Conservation (phyloP, 2,329 filamentous ascomycete species). For the Colletotrichum sp. region DNA sequence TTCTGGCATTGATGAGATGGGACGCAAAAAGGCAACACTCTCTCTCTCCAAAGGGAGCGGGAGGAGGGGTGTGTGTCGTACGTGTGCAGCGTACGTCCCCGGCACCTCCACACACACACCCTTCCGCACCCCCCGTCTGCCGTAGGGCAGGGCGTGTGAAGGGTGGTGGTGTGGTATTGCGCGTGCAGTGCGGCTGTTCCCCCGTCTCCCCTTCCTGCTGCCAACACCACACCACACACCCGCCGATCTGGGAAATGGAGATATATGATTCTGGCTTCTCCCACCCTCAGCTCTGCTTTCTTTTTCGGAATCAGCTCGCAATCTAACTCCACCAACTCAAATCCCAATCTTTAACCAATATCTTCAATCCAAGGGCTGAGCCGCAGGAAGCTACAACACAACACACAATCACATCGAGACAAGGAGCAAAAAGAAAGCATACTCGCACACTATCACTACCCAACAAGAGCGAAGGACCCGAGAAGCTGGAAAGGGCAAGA, state of each 20-base stretch:
- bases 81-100: neutral
- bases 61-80: neutral
- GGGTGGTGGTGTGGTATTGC: neutral
- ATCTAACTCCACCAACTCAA: neutral
- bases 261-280: conserved; percentile 15
- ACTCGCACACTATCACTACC: neutral
- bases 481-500: conserved; percentile 2
- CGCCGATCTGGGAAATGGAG: conserved; percentile 6
- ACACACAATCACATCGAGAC: neutral
- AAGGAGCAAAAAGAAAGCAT: neutral
- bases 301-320: neutral
- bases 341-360: neutral
- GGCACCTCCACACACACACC: neutral
- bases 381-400: neutral
- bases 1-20: neutral
- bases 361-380: neutral
- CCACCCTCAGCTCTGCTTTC: neutral
- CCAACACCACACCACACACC: neutral
- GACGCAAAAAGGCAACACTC: neutral
- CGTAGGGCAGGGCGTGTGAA: neutral
- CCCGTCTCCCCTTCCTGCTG: neutral
- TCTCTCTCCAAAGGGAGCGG: neutral
- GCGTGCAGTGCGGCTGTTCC: neutral
- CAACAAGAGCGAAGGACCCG: neutral
- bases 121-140: neutral